Conservation (phyloP, 2,329 filamentous ascomycete species). For the Xylaria sp. region DNA sequence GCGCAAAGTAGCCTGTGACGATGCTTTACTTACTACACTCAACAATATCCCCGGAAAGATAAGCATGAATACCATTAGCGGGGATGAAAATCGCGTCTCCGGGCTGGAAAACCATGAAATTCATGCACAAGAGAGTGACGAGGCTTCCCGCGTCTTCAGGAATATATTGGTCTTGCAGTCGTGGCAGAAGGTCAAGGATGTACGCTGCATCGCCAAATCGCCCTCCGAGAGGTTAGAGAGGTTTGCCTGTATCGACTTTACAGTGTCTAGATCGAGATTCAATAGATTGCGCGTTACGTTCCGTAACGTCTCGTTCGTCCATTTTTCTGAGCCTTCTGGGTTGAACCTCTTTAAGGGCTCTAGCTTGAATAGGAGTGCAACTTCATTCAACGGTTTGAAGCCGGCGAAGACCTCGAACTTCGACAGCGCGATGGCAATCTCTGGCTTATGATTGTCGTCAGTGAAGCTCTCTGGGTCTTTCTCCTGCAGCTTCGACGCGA, state of each 20-base stretch:
- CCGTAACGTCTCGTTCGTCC: constrained; percentile 68
- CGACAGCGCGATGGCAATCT: constrained; percentile 77
- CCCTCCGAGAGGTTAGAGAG: constrained; percentile 60
- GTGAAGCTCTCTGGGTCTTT: constrained; percentile 73
- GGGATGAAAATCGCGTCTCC: constrained; percentile 77
- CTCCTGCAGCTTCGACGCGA: constrained; percentile 71
- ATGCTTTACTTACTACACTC: constrained; percentile 65
- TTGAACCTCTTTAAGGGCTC: constrained; percentile 63
- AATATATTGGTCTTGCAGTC: constrained; percentile 72
- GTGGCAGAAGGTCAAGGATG: constrained; percentile 71
- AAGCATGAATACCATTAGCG: constrained; percentile 78
- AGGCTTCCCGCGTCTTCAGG: constrained; percentile 72
- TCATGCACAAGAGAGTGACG: constrained; percentile 78
- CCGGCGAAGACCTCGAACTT: constrained; percentile 81
- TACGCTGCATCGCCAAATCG: constrained; percentile 64
- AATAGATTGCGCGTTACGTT: constrained; percentile 66
- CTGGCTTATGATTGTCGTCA: constrained; percentile 81
- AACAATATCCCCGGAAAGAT: constrained; percentile 77
- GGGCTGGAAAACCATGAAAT: constrained; percentile 72
- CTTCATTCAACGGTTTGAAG: constrained; percentile 72
- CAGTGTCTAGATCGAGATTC: constrained; percentile 60
- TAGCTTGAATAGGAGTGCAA: constrained; percentile 68
- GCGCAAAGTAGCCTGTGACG: too few relatives aligned
- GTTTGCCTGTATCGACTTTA: constrained; percentile 63
- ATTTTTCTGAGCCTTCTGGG: constrained; percentile 49